Conservation (phyloP, 169 alveolate species). For the Plasmodium vivax region DNA sequence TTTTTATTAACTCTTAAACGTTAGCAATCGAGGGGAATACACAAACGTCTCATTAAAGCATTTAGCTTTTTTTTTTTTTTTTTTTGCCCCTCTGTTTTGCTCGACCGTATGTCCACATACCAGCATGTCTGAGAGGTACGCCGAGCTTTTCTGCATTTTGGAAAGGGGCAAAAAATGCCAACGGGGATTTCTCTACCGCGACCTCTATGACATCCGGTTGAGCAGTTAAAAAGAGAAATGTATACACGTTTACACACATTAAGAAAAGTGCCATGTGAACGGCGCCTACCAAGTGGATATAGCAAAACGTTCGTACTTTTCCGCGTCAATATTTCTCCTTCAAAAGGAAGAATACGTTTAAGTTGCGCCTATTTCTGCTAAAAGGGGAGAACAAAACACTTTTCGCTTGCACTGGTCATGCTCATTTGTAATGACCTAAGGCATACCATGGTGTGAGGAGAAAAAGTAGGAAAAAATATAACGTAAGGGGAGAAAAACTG, state of each 20-base stretch:
- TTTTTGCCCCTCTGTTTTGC: background rate
- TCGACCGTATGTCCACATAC: background rate
- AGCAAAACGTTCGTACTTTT: background rate
- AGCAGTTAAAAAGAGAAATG: background rate
- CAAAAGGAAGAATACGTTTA: background rate
- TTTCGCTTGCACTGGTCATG: background rate
- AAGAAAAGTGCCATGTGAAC: background rate
- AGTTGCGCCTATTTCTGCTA: background rate
- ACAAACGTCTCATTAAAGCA: background rate
- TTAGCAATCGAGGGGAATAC: background rate
- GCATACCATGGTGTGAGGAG: background rate
- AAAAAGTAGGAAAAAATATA: constrained; percentile 1
- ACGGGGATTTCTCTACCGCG: background rate
- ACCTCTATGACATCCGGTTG: background rate
- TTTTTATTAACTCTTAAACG: background rate
- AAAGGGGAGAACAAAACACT: background rate
- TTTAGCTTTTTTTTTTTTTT: background rate
- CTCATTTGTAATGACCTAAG: background rate
- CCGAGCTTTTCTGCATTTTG: background rate
- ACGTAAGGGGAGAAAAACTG: background rate
- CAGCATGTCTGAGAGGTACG: background rate
- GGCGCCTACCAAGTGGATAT: background rate
- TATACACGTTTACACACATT: background rate
- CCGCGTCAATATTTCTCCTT: background rate
- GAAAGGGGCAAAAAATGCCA: background rate